Conservation (phyloP, 2,329 filamentous ascomycete species). For the Achaetomium macrosporum region DNA sequence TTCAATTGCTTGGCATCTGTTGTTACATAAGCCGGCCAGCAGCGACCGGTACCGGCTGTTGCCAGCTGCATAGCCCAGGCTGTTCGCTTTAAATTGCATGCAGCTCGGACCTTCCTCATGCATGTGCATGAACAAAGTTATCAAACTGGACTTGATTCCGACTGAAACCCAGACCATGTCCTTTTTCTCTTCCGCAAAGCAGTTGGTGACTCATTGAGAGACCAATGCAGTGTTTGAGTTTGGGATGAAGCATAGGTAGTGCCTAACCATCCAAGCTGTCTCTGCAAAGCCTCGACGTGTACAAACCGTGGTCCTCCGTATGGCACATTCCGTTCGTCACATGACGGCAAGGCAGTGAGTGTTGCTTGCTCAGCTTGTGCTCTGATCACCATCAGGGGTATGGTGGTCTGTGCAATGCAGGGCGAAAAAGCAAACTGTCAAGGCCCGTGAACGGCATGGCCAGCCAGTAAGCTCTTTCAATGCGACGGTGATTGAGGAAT, state of each 20-base stretch:
- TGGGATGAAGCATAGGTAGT: no score
- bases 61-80: no score
- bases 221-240: no score
- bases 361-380: not conserved
- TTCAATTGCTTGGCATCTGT: constrained; percentile 14
- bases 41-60: constrained; percentile 2
- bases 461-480: constrained; percentile 6
- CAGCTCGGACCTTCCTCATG: not conserved
- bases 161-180: not conserved
- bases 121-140: not conserved
- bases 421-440: constrained; percentile 15
- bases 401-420: not conserved
- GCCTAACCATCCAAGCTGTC: no score
- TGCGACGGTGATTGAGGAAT: not conserved
- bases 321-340: not conserved
- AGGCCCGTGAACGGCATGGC: not conserved
- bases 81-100: not conserved
- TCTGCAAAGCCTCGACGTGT: no score
- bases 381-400: constrained; percentile 2
- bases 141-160: no score
- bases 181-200: no score
- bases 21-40: constrained; percentile 13
- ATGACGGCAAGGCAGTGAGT: not conserved
- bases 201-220: no score
- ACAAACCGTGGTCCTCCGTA: no score